These are phyloP conservation scores for Pseudogymnoascus sp. DNA, from an alignment of 2,329 filamentous ascomycete species.

Conservation along the genomic window DNA sequence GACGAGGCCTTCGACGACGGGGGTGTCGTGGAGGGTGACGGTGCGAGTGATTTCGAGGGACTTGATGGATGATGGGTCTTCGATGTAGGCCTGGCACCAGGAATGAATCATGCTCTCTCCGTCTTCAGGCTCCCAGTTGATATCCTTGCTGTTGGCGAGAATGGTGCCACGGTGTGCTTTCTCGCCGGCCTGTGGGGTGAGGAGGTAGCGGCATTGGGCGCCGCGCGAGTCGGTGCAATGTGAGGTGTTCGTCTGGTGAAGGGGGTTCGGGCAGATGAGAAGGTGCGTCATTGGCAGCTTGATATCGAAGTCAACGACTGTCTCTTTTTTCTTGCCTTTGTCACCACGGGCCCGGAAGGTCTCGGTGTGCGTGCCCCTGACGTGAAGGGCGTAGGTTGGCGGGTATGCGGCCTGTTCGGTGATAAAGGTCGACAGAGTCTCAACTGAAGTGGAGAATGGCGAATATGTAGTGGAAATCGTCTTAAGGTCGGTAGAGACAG, in stretches of 20 bases:
- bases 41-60: slow-evolving; percentile 43
- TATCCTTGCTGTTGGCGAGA: slow-evolving; percentile 38
- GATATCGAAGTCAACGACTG: slow-evolving; percentile 51
- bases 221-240: slow-evolving; percentile 14
- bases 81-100: slow-evolving; percentile 63
- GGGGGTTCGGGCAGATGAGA: slow-evolving; percentile 39
- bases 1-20: slow-evolving; percentile 42
- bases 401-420: slow-evolving; percentile 21
- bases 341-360: slow-evolving; percentile 15
- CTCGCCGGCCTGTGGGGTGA: slow-evolving; percentile 48
- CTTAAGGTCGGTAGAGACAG: slow-evolving; percentile 16
- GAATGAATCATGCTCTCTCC: slow-evolving; percentile 16
- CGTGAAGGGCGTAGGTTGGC: slow-evolving; percentile 21
- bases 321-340: slow-evolving; percentile 38
- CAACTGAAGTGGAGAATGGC: slow-evolving; percentile 19
- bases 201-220: slow-evolving; percentile 36
- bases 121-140: slow-evolving; percentile 32
- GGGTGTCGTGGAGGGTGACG: slow-evolving; percentile 53
- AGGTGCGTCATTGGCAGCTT: slow-evolving; percentile 50
- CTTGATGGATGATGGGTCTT: slow-evolving; percentile 48
- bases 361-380: slow-evolving; percentile 27
- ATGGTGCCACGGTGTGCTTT: slow-evolving; percentile 58
- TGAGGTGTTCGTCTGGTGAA: slow-evolving; percentile 14
- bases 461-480: slow-evolving; percentile 23
- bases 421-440: slow-evolving; percentile 21